Evolutionary conservation across 352 stramenopile genomes (phyloP), one percentile per base, ranked within the genome.

Genomic region (Elongisporangium senticosum): DNA sequence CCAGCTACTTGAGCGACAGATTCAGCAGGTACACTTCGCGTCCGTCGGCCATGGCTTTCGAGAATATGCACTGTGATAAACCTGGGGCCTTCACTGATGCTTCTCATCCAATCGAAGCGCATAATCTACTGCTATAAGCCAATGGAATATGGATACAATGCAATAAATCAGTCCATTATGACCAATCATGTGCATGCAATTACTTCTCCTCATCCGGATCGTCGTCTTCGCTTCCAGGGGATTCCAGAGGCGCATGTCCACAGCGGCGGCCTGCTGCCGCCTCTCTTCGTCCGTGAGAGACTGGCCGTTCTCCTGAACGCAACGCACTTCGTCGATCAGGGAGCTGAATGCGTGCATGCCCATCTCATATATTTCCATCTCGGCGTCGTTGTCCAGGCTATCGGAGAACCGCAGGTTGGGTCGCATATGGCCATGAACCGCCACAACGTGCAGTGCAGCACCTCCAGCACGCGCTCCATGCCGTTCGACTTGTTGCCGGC

Each of bases 1-100:
- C 95, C 13, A 98, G 81, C 83, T 98, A 88, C 66, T 98, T 91
- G 28, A 98, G 76, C 58, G 83, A 90, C 74, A 98, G 85, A 53
- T 90, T 74, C 69, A 90, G 79, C 24, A 93, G 68, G 68, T 87
- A 91, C 59, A 93, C 76, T 62, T 89, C 79, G 47, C 49, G 58
- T 23, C 48, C 48, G 52, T 84, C 71, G 53, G 75, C 75, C 77
- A 86, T 17, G 40, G 49, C 21, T 23, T 53, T 55, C 13, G 51
- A 50, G 69, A 21, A 49, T 56, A 14, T 10, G 57, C 33, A 43
- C 48, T 62, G 62, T 64, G 51, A 54, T 13, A 50, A 13, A 0
- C 17, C 21, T 51, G 39, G 14, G 55, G 28, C n/a, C 24, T 23
- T 47, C 55, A 53, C 43, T 60, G 23, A 60, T 19, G 15, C n/a